A percentile compares a stretch with the other conserved stretches of the same genome.
phyloP scores from a whole-genome alignment of 1,139 yeast genomes.

The Diutina scorzettiae region DNA sequence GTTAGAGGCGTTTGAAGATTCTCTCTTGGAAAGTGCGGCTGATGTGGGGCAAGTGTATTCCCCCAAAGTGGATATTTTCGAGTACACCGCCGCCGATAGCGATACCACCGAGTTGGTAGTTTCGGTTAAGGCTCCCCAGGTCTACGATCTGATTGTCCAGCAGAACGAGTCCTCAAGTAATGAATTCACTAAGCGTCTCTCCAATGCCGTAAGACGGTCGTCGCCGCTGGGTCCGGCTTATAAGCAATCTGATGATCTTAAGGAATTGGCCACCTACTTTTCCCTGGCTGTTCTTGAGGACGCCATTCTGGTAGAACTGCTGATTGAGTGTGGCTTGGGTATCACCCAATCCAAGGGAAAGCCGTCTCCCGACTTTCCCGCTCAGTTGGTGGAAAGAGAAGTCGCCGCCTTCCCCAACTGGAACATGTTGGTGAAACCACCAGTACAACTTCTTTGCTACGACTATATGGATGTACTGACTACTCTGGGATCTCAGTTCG shows the following conservation, averaged over 20 bases:
- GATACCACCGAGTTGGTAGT: background rate
- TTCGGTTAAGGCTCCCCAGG: conserved; percentile 1
- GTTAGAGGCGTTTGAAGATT: background rate
- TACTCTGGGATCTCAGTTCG: background rate
- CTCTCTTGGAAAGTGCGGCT: background rate
- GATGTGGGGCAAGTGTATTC: background rate
- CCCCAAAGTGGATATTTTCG: background rate
- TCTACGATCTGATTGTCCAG: conserved; percentile 1
- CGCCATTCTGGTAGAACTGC: background rate
- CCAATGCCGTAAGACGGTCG: background rate
- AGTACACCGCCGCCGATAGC: background rate
- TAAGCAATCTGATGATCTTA: background rate
- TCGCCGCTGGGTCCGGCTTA: background rate
- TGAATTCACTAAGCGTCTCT: background rate
- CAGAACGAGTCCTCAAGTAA: background rate
- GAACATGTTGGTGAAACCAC: background rate
- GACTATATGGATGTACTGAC: conserved; percentile 2
- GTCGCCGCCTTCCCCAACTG: background rate
- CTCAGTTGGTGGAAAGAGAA: background rate
- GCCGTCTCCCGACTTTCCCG: background rate
- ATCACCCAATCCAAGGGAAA: background rate
- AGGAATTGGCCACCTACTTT: background rate
- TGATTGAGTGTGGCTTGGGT: conserved; percentile 1
- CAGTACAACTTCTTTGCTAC: background rate
- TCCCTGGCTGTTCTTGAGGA: background rate